Evolutionary conservation across 164 flowering plant species (phyloP), one percentile per base, ranked within the genome.

Genomic region (Protea cynaroides): DNA sequence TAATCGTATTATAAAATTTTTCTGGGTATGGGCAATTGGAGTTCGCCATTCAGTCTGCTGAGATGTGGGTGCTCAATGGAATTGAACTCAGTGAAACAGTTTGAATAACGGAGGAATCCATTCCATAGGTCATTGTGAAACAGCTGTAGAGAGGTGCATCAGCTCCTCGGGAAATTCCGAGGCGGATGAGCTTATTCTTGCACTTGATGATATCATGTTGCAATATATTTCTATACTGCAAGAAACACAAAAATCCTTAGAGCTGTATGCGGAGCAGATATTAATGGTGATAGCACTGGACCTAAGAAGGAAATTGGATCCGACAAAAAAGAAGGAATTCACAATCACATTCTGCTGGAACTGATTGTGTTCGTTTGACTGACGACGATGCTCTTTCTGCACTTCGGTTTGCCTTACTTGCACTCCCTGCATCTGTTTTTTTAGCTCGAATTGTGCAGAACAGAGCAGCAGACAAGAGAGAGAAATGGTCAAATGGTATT

Each of bases 71-170:
- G 90, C 96, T 63, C 99, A 95, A 75, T n/a, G 99, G 99, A 19
- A 81, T 92, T 79, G 98, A 95, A 77, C 94, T 95, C 55, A 95
- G 99, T 76, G 99, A 95, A 79, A 87, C 99, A 43, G 97, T 95
- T 70, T 65, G 97, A 65, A 88, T 98, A 76, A 92, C 92, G 99
- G 98, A 95, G 74, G 99, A 95, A 74, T 92, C 99, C 25, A 82
- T 95, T 76, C 97, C 99, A n/a, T 96, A 82, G 75, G 87, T 90
- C 59, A 85, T 92, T 70, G 68, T 95, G 64, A 95, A 77, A 92
- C 94, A 65, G 92, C 99, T 57, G 88, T 86, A 6, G 99, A 95
- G 69, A 90, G 99, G 82, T 95, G 99, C 78, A 87, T 92, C 68
- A 92, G 79, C 74, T 85, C 92, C 38, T 90, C 99, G 62, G 98